Conservation (phyloP, 2,329 filamentous ascomycete species). For the Zymoseptoria tritici region DNA sequence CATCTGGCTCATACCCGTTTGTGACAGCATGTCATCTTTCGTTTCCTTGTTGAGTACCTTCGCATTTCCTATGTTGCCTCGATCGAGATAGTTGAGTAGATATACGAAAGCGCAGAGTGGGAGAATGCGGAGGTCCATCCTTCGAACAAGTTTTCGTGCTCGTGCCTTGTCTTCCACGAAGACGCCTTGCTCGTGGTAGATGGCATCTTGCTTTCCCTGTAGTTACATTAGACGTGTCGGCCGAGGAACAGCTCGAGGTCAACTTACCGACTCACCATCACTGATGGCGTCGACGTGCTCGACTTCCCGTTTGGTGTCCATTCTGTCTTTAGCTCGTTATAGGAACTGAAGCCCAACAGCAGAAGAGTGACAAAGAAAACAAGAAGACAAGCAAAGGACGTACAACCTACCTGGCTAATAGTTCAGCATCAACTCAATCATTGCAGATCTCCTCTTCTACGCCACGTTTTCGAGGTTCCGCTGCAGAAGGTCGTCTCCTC, state of each 20-base stretch:
- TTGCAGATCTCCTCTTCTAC: neutral
- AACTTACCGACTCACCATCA: neutral
- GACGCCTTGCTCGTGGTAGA: neutral
- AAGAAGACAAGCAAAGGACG: neutral
- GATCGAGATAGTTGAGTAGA: conserved; percentile 16
- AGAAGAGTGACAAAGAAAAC: neutral
- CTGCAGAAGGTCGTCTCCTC: neutral
- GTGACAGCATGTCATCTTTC: conserved; percentile 53
- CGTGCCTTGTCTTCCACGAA: conserved; percentile 19
- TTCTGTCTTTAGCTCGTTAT: neutral
- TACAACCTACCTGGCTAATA: neutral
- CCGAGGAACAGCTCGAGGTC: neutral
- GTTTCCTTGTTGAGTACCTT: conserved; percentile 57
- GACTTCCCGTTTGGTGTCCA: conserved; percentile 5
- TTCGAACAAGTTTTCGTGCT: conserved; percentile 15
- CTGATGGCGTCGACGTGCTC: neutral
- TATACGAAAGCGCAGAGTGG: conserved; percentile 21
- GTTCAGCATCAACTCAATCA: neutral
- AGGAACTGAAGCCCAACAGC: neutral
- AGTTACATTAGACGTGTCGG: neutral
- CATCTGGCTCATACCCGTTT: conserved; percentile 53
- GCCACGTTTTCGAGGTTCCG: neutral
- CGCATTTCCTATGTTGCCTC: conserved; percentile 39
- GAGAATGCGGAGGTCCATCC: conserved; percentile 19
- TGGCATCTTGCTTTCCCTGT: neutral